Base-by-base conservation (phyloP, 306 rosid genomes). In the Cucurbita pepo region DNA sequence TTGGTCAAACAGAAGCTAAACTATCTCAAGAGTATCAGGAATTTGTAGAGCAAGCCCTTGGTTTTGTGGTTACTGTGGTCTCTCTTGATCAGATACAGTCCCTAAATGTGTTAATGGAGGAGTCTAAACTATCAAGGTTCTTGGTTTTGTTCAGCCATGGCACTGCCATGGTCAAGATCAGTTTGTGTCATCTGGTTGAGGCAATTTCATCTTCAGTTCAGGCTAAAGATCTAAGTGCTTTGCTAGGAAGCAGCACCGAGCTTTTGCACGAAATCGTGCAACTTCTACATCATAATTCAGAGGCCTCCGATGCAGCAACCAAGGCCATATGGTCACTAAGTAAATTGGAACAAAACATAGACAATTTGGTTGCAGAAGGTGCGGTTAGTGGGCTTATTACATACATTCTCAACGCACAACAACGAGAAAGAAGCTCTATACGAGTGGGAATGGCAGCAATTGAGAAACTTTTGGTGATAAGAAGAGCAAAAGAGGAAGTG, bases 11-110 rank as follows among this genome's bases (percentile, higher is more conserved):
- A 40, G 77, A 81, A 38, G 74, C 76, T 22, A 75, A 76, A 37
- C 61, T 64, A 19, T 74, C 86, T 58, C 73, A 78, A 30, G 69
- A 72, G 38, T 43, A 76, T 56, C 59, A 74, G 58, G 71, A 79
- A 67, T 81, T 86, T 62, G 74, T 73, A 37, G 97, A 85, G 81
- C 69, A 80, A 18, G 90, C 89, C 21, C 86, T 91, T 80, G 76
- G 66, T 56, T 88, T 84, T 69, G 76, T 81, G 30, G 43, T 75
- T 15, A 80, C 79, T 64, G 19, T 89, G 80, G 71, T 85, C 3
- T 83, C 86, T 15, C 80, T 83, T 8, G 85, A 73, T 7, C 69
- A 36, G 34, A 69, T 79, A 43, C 83, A 85, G 79, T 75, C 84
- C 30, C 82, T 91, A 64, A 86, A 81, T 66, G 47, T 82, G 74